A percentile compares a stretch with the other conserved stretches of the same genome.
These are phyloP conservation scores for Sisymbrium irio DNA, from an alignment of 345 rosid genomes.

Conservation along the genomic window DNA sequence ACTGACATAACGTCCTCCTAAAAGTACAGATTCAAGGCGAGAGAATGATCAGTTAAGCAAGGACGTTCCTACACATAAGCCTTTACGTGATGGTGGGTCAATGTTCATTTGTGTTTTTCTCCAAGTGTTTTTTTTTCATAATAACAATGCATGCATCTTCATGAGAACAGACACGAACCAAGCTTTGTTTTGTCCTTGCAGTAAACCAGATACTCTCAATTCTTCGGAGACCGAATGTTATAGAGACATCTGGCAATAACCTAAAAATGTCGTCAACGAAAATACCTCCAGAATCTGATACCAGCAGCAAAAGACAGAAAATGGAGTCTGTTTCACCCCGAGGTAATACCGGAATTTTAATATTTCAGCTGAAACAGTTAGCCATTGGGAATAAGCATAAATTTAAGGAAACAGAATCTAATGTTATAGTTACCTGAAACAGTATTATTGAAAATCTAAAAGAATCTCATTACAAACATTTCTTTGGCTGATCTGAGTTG, in stretches of 20 bases:
- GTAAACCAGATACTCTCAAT: constrained; percentile 62
- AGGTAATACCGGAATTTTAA: constrained; percentile 22
- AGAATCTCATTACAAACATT: constrained; percentile 4
- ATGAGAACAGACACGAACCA: constrained; percentile 12
- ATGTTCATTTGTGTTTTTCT: neutral
- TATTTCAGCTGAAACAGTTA: neutral
- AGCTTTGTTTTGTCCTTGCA: constrained; percentile 28
- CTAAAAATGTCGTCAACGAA: constrained; percentile 17
- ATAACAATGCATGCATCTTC: neutral
- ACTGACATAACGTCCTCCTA: neutral
- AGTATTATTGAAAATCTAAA: neutral
- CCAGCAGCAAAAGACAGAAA: constrained; percentile 8
- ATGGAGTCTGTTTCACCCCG: constrained; percentile 27
- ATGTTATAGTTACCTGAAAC: neutral
- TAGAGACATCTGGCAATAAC: constrained; percentile 26
- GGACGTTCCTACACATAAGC: constrained; percentile 35
- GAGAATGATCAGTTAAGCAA: constrained; percentile 32
- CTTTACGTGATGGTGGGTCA: constrained; percentile 56
- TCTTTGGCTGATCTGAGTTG: neutral
- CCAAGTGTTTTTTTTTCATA: neutral
- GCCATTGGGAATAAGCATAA: neutral
- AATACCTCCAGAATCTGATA: constrained; percentile 35
- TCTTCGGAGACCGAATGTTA: constrained; percentile 51
- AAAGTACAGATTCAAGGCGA: constrained; percentile 32
- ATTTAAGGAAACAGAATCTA: neutral